Conservation (phyloP, 495 filamentous ascomycete species). For the Staphylotrichum tortipilum region DNA sequence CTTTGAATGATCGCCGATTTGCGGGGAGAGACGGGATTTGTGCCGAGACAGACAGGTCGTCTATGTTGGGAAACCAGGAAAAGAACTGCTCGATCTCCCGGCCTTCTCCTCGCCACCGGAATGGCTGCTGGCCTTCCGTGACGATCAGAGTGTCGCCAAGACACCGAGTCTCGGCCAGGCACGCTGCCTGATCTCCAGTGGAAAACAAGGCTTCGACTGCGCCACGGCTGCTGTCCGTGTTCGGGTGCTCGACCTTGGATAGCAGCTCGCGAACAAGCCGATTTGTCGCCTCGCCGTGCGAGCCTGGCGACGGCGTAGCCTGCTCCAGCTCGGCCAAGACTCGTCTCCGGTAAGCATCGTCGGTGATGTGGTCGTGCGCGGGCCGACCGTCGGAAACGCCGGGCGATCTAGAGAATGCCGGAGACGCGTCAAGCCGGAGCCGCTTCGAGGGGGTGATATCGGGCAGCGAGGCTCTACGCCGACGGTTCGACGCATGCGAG, state of each 20-base stretch:
- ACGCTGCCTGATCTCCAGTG: conserved; percentile 1
- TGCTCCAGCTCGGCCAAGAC: background rate
- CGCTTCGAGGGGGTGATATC: background rate
- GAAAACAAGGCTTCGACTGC: conserved; percentile 3
- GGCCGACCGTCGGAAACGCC: background rate
- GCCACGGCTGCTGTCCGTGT: background rate
- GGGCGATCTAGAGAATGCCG: background rate
- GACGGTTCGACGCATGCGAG: background rate
- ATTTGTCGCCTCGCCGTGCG: background rate
- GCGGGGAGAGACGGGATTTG: conserved; percentile 10
- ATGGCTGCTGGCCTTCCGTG: conserved; percentile 10
- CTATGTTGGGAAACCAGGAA: conserved; percentile 1
- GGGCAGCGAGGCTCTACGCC: background rate
- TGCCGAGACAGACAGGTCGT: conserved; percentile 4
- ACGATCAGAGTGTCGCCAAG: conserved; percentile 3
- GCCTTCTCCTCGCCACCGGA: conserved; percentile 2
- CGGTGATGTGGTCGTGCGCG: background rate
- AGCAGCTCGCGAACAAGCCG: background rate
- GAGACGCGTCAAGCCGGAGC: background rate
- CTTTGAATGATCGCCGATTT: background rate
- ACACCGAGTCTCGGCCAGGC: background rate
- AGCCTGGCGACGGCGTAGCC: background rate
- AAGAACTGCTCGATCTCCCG: conserved; percentile 13
- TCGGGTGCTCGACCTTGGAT: background rate
- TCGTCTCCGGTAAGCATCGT: background rate